Evolutionary conservation across 2,329 filamentous ascomycete genomes (phyloP).

Genomic region (Ceratocystis ficicola): DNA sequence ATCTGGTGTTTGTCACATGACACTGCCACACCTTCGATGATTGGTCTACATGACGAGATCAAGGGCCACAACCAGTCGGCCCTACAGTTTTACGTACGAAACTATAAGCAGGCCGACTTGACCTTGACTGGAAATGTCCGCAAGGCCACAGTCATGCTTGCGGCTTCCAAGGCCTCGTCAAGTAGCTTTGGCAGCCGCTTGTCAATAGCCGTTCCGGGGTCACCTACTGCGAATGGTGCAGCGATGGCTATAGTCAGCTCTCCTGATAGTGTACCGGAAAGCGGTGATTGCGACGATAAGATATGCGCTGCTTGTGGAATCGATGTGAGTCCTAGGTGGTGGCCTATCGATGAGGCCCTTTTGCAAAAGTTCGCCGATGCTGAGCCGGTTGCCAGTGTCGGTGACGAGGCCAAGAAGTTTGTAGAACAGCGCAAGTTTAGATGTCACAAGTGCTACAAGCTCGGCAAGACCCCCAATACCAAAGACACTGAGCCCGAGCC

Average conservation of each 20-base stretch:
- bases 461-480: constrained; percentile 34
- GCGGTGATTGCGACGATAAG: constrained; percentile 37
- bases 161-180: constrained; percentile 31
- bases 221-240: constrained; percentile 25
- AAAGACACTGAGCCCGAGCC: constrained; percentile 26
- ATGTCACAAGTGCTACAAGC: constrained; percentile 62
- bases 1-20: constrained; percentile 87
- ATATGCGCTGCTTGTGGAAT: constrained; percentile 53
- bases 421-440: constrained; percentile 51
- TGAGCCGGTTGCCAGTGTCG: constrained; percentile 33
- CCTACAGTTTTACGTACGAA: constrained; percentile 73
- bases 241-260: background rate
- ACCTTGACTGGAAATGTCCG: constrained; percentile 82
- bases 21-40: constrained; percentile 46
- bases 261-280: constrained; percentile 26
- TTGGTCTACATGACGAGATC: constrained; percentile 15
- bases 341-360: constrained; percentile 43
- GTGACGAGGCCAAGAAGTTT: constrained; percentile 47
- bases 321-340: constrained; percentile 65
- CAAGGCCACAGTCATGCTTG: constrained; percentile 67
- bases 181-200: constrained; percentile 37
- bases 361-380: constrained; percentile 42
- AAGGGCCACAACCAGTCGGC: constrained; percentile 47
- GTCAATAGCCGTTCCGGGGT: constrained; percentile 36
- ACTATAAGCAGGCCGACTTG: constrained; percentile 89